Evolutionary conservation across 768 basidiomycete genomes (phyloP), one percentile per base, ranked within the genome.

Genomic region (Chlorophyllum brunneum): DNA sequence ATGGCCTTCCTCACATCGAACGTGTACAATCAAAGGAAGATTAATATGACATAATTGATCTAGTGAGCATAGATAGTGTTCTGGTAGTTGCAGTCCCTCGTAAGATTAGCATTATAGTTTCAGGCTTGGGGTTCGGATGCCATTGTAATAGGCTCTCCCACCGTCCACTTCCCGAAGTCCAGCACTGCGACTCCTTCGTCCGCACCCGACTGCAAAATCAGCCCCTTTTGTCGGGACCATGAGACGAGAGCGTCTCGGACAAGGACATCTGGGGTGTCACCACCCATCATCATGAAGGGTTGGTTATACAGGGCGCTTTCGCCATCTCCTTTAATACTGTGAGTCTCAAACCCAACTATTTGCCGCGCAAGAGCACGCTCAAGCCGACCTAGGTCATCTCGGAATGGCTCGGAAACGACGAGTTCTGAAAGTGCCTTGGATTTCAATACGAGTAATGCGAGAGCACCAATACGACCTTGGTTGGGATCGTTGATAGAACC

Each of bases 301-400:
- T 92, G 90, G 23, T 78, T 74, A 61, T 88, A 88, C 40, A 92
- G 66, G 5, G 81, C 80, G 2, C 76, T 78, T 50, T 83, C 81
- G 4, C 63, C 60, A 9, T 68, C 62, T 7, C 61, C 60, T 23
- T 62, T 67, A 16, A 92, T 70, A 0, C 70, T 72, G 13, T 68
- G 67, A 0, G 90, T 90, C 23, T 88, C 82, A 62, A 94, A 86
- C 2, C 92, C 94, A 18, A 83, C 82, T 45, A 92, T 85, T 67
- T 95, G 94, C 36, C 92, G 79, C 8, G 86, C 87, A n/a, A 95
- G 56, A 2, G 86, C 79, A 20, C 89, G 82, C 58, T 88, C 83
- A 11, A 95, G 72, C 37, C 76, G 74, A 27, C 72, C 72, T 15
- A 90, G 68, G 33, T 87, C 80, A n/a, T 70, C 64, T 23, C 72